These are phyloP conservation scores for Fusarium redolens DNA, from an alignment of 2,329 filamentous ascomycete species.

Conservation along the genomic window DNA sequence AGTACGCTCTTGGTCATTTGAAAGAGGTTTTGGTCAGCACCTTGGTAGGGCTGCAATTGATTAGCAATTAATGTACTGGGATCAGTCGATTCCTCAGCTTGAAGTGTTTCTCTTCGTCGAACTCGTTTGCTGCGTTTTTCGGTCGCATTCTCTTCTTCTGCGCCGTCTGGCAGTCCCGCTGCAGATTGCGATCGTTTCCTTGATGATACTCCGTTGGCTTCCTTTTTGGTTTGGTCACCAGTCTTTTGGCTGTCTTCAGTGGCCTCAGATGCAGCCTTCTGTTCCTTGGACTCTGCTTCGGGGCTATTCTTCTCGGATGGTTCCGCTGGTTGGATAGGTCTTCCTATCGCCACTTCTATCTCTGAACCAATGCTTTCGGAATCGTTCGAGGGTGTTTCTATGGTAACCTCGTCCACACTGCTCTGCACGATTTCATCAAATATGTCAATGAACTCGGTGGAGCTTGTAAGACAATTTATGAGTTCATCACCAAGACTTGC, in stretches of 20 bases:
- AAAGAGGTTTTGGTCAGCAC: slow-evolving; percentile 67
- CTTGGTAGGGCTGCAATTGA: slow-evolving; percentile 67
- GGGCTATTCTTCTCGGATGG: slow-evolving; percentile 7
- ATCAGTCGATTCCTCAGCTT: slow-evolving; percentile 64
- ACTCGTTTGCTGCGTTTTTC: slow-evolving; percentile 75
- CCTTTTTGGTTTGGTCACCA: slow-evolving; percentile 48
- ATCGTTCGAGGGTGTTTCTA: slow-evolving; percentile 36
- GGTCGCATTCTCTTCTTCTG: slow-evolving; percentile 67
- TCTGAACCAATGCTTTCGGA: slow-evolving; percentile 27
- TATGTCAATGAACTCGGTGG: slow-evolving; percentile 43
- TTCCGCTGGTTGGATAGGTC: slow-evolving; percentile 8
- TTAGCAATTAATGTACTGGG: slow-evolving; percentile 63
- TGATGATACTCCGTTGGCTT: slow-evolving; percentile 54
- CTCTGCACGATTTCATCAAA: slow-evolving; percentile 47
- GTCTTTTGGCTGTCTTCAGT: slow-evolving; percentile 44
- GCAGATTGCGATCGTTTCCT: slow-evolving; percentile 72
- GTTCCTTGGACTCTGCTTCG: slow-evolving; percentile 25
- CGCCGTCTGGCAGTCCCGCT: slow-evolving; percentile 67
- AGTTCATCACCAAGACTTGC: slow-evolving; percentile 50
- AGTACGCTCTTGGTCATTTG: slow-evolving; percentile 66
- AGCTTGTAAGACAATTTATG: slow-evolving; percentile 48
- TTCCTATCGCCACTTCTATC: slow-evolving; percentile 10
- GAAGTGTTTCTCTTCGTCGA: slow-evolving; percentile 65
- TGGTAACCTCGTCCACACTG: slow-evolving; percentile 41
- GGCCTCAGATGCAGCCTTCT: slow-evolving; percentile 38